These are phyloP conservation scores for Zea mays DNA, from an alignment of 176 grass and related monocot genomes.

Conservation along the genomic window Zm-B73-REFERENCE-NAM-5.0 NC_050096.1:66871501-66872000, in stretches of 20 bases:
- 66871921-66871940: not conserved
- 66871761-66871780: slow-evolving; percentile 64
- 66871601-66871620: slow-evolving; percentile 67
- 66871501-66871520: slow-evolving; percentile 72
- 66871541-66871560: slow-evolving; percentile 73
- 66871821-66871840: slow-evolving; percentile 66
- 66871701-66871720: slow-evolving; percentile 30
- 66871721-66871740: slow-evolving; percentile 69
- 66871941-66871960: not conserved
- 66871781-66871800: slow-evolving; percentile 66
- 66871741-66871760: slow-evolving; percentile 88
- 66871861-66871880: slow-evolving; percentile 25
- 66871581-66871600: slow-evolving; percentile 47
- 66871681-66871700: slow-evolving; percentile 79
- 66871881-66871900: not conserved
- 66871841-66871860: slow-evolving; percentile 32
- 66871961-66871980: too few relatives aligned
- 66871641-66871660: slow-evolving; percentile 67
- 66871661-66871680: slow-evolving; percentile 67
- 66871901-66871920: not conserved
- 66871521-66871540: slow-evolving; percentile 60
- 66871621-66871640: slow-evolving; percentile 71
- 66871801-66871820: slow-evolving; percentile 76
- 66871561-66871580: slow-evolving; percentile 69
- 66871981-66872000: too few relatives aligned